A percentile compares a stretch with the other conserved stretches of the same genome.
phyloP scores from a whole-genome alignment of 2,329 filamentous ascomycete genomes.

The Nigrograna mackinnonii region DNA sequence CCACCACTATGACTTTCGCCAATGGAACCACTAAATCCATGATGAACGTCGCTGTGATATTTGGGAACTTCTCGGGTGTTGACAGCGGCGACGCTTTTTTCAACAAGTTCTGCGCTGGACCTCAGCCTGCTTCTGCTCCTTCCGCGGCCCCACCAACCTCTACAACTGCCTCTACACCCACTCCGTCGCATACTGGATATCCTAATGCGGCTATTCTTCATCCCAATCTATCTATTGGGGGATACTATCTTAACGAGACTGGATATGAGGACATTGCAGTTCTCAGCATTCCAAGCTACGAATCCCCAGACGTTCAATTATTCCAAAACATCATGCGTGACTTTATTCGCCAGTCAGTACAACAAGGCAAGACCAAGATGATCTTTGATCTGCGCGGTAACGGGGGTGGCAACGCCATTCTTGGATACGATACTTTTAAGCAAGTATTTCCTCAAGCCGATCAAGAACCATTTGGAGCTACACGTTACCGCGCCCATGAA shows the following conservation, averaged over 20 bases:
- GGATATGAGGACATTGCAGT: slow-evolving; percentile 50
- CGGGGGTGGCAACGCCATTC: slow-evolving; percentile 55
- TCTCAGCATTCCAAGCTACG: slow-evolving; percentile 49
- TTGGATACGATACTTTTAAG: slow-evolving; percentile 52
- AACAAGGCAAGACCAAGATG: slow-evolving; percentile 60
- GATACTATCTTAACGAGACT: slow-evolving; percentile 49
- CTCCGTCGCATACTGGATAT: slow-evolving; percentile 38
- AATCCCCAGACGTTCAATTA: slow-evolving; percentile 27
- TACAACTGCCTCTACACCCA: slow-evolving; percentile 14
- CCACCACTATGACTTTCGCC: slow-evolving; percentile 37
- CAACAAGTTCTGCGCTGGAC: slow-evolving; percentile 39
- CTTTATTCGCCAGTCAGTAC: slow-evolving; percentile 53
- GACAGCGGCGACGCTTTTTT: slow-evolving; percentile 46
- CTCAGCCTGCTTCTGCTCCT: slow-evolving; percentile 14
- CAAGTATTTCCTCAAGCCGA: slow-evolving; percentile 55
- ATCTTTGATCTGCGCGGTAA: slow-evolving; percentile 68
- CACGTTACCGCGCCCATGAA: slow-evolving; percentile 51
- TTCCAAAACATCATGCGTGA: slow-evolving; percentile 45
- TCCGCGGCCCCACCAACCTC: slow-evolving; percentile 14
- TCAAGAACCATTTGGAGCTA: slow-evolving; percentile 48
- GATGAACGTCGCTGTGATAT: slow-evolving; percentile 34
- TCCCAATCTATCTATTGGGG: slow-evolving; percentile 41
- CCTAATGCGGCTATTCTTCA: slow-evolving; percentile 43
- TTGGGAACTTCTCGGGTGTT: slow-evolving; percentile 38
- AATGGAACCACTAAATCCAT: slow-evolving; percentile 37